A percentile compares a stretch with the other conserved stretches of the same genome.
Conservation (phyloP, 73 alveolate species). For the Tetrahymena elliotti region DNA sequence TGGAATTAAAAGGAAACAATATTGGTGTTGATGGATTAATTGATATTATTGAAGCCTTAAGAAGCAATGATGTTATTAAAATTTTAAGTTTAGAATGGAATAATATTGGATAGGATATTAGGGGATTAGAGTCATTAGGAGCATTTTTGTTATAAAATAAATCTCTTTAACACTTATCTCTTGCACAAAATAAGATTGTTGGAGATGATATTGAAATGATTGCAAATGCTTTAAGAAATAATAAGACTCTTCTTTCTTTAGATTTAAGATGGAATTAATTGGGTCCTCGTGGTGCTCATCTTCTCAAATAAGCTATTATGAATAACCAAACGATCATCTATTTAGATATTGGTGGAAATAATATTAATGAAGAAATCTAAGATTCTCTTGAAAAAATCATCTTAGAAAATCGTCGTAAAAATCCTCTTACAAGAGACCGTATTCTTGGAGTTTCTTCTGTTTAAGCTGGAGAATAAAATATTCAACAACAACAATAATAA, state of each 20-base stretch:
- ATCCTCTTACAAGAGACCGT: conserved; percentile 9
- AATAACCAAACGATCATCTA: conserved; percentile 15
- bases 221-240: conserved; percentile 35
- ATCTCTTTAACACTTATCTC: conserved; percentile 14
- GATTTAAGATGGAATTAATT: conserved; percentile 41
- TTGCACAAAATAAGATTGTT: conserved; percentile 7
- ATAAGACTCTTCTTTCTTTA: conserved; percentile 24
- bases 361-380: neutral
- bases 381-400: conserved; percentile 39
- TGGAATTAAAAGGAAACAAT: conserved; percentile 49
- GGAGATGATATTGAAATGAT: conserved; percentile 32
- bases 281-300: conserved; percentile 23
- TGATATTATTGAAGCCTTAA: conserved; percentile 34
- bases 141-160: conserved; percentile 30
- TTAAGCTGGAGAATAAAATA: neutral
- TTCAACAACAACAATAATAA: neutral
- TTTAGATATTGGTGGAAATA: conserved; percentile 43
- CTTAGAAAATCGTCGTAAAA: conserved; percentile 37
- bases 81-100: conserved; percentile 47
- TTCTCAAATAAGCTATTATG: conserved; percentile 5
- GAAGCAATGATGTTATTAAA: conserved; percentile 8
- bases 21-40: conserved; percentile 31
- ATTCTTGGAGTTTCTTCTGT: neutral
- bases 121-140: conserved; percentile 30
- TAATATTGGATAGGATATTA: conserved; percentile 37